Evolutionary conservation across 139 green algal genomes (phyloP).

Genomic region (Coelastrella sp.): DNA sequence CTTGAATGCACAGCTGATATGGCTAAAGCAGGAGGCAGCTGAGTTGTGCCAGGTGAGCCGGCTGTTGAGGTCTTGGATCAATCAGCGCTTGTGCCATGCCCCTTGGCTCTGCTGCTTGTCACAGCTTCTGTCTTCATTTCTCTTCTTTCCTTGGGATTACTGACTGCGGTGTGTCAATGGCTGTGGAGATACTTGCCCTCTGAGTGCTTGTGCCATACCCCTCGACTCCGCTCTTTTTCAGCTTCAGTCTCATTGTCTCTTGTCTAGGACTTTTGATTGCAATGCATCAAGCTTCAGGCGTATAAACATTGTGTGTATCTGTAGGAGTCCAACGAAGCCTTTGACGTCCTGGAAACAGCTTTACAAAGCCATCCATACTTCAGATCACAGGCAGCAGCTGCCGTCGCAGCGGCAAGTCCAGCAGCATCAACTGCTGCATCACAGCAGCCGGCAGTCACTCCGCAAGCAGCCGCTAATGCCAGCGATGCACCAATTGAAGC

Average conservation of each 20-base stretch:
- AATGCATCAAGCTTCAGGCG: not conserved
- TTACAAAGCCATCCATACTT: constrained; percentile 62
- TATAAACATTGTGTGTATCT: not conserved
- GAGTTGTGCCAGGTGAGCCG: constrained; percentile 53
- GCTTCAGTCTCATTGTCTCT: too few relatives aligned
- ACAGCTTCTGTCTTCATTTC: too few relatives aligned
- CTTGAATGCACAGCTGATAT: constrained; percentile 66
- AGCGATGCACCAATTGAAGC: not conserved
- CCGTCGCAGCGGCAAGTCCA: constrained; percentile 2
- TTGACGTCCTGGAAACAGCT: constrained; percentile 67
- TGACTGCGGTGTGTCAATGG: too few relatives aligned
- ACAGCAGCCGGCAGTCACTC: not conserved
- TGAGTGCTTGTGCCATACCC: too few relatives aligned
- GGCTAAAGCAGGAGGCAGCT: constrained; percentile 67
- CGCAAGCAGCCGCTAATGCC: not conserved
- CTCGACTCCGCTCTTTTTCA: too few relatives aligned
- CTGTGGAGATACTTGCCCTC: too few relatives aligned
- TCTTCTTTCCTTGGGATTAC: too few relatives aligned
- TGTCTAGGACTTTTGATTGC: too few relatives aligned
- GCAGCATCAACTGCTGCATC: constrained; percentile 13
- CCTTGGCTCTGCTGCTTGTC: not conserved
- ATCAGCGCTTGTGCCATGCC: not conserved
- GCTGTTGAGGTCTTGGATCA: not conserved
- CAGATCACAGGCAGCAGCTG: constrained; percentile 29
- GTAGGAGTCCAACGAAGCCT: constrained; percentile 74